phyloP scores from a whole-genome alignment of 345 rosid species.

The Laguncularia racemosa region DNA sequence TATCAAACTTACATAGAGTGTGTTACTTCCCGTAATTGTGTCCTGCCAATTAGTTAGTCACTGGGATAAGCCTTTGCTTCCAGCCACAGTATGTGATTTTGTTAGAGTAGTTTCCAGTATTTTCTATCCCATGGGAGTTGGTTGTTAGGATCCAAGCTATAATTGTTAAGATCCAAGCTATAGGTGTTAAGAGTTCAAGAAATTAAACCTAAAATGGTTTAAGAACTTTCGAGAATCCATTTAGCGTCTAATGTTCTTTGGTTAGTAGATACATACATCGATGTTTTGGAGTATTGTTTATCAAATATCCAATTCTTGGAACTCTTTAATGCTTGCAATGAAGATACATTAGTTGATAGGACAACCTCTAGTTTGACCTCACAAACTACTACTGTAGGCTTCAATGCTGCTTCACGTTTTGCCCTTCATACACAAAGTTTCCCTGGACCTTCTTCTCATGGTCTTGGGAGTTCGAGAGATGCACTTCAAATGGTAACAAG shows the following conservation, averaged over 20 bases:
- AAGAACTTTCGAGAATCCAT: constrained; percentile 59
- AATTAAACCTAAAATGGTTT: constrained; percentile 92
- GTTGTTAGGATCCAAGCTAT: constrained; percentile 75
- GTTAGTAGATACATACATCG: constrained; percentile 76
- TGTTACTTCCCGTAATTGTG: too few relatives aligned
- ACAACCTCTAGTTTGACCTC: constrained; percentile 11
- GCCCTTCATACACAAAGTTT: constrained; percentile 20
- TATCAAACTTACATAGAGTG: too few relatives aligned
- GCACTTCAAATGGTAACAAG: constrained; percentile 92
- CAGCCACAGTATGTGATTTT: constrained; percentile 83
- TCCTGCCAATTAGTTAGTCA: too few relatives aligned
- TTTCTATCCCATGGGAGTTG: constrained; percentile 90
- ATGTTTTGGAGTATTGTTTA: constrained; percentile 85
- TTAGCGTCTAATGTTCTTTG: constrained; percentile 65
- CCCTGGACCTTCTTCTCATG: constrained; percentile 27
- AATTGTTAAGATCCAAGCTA: too few relatives aligned
- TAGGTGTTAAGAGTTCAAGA: constrained; percentile 65
- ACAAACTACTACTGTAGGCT: constrained; percentile 25
- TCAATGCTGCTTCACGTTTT: constrained; percentile 23
- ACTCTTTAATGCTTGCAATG: constrained; percentile 24
- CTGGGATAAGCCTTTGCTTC: too few relatives aligned
- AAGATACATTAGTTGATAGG: constrained; percentile 18
- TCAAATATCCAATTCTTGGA: constrained; percentile 62
- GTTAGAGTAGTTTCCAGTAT: constrained; percentile 89
- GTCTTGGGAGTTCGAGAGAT: constrained; percentile 68